These are phyloP conservation scores for Fibroporia radiculosa DNA, from an alignment of 768 basidiomycete species.

Conservation along the genomic window DNA sequence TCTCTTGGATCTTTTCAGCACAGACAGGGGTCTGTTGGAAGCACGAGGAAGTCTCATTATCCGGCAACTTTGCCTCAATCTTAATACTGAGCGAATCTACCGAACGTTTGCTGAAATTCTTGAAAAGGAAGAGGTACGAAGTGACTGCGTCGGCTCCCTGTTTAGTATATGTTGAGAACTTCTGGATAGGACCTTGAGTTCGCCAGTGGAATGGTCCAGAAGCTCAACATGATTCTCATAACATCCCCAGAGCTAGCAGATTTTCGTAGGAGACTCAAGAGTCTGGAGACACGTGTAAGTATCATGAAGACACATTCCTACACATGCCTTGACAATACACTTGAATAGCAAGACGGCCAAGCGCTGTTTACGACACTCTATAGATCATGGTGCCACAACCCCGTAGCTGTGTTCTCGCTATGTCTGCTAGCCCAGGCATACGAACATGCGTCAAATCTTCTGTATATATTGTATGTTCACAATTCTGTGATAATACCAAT, in stretches of 20 bases:
- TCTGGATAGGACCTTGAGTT: slow-evolving; percentile 85
- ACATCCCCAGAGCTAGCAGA: slow-evolving; percentile 95
- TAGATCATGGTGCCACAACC: slow-evolving; percentile 97
- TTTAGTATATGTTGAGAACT: background rate
- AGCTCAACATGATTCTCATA: slow-evolving; percentile 92
- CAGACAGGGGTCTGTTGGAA: slow-evolving; percentile 84
- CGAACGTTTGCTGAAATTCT: slow-evolving; percentile 93
- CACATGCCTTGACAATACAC: background rate
- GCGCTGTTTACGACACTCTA: slow-evolving; percentile 91
- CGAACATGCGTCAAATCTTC: slow-evolving; percentile 93
- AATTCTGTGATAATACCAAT: background rate
- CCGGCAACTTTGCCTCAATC: slow-evolving; percentile 85
- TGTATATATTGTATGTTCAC: slow-evolving; percentile 81
- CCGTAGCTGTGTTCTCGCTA: slow-evolving; percentile 92
- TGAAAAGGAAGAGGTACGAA: slow-evolving; percentile 89
- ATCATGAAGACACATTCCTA: too few species aligned
- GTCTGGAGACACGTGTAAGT: slow-evolving; percentile 82
- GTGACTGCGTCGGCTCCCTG: background rate
- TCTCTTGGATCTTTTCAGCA: slow-evolving; percentile 89
- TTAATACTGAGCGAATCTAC: slow-evolving; percentile 95
- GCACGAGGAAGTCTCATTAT: slow-evolving; percentile 93
- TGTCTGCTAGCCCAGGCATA: slow-evolving; percentile 97
- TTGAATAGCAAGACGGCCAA: slow-evolving; percentile 82
- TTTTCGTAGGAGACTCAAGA: slow-evolving; percentile 88
- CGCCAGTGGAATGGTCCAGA: slow-evolving; percentile 95